Evolutionary conservation across 1,284 basidiomycete species (phyloP).

Genomic region (Austroboletus novae-zelandiae): DNA sequence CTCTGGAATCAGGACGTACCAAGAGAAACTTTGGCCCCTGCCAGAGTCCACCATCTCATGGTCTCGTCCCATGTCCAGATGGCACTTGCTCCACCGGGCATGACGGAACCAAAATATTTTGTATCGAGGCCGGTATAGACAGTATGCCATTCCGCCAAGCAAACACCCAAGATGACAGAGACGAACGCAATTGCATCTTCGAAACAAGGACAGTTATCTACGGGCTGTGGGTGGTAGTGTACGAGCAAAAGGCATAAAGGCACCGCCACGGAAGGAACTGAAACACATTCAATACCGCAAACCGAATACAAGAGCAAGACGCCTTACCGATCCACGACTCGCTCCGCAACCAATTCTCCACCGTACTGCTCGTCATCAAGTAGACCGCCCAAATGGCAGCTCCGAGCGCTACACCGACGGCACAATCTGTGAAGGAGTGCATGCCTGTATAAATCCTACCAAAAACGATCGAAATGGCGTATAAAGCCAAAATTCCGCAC

Average conservation of each 20-base stretch:
- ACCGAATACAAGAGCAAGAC: background rate
- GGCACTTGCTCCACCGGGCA: constrained; percentile 55
- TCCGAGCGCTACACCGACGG: constrained; percentile 66
- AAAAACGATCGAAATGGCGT: constrained; percentile 79
- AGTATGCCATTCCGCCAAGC: constrained; percentile 65
- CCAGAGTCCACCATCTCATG: constrained; percentile 54
- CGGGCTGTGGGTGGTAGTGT: constrained; percentile 87
- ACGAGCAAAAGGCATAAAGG: constrained; percentile 72
- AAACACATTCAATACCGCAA: background rate
- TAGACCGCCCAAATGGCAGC: constrained; percentile 62
- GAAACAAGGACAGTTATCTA: constrained; percentile 97
- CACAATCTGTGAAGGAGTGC: constrained; percentile 84
- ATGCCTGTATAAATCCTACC: constrained; percentile 91
- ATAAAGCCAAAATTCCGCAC: constrained; percentile 53
- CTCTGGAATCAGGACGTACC: constrained; percentile 32
- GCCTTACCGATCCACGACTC: constrained; percentile 53
- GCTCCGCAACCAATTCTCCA: constrained; percentile 51
- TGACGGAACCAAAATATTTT: constrained; percentile 38
- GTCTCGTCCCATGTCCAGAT: constrained; percentile 47
- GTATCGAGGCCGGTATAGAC: constrained; percentile 37
- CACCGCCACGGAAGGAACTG: constrained; percentile 69
- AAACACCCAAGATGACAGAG: constrained; percentile 79
- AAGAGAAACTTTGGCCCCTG: constrained; percentile 59
- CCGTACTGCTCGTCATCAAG: constrained; percentile 34
- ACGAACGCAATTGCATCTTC: constrained; percentile 95